These are phyloP conservation scores for Colletotrichum gigasporum DNA, from an alignment of 2,329 filamentous ascomycete species.

Conservation along the genomic window DNA sequence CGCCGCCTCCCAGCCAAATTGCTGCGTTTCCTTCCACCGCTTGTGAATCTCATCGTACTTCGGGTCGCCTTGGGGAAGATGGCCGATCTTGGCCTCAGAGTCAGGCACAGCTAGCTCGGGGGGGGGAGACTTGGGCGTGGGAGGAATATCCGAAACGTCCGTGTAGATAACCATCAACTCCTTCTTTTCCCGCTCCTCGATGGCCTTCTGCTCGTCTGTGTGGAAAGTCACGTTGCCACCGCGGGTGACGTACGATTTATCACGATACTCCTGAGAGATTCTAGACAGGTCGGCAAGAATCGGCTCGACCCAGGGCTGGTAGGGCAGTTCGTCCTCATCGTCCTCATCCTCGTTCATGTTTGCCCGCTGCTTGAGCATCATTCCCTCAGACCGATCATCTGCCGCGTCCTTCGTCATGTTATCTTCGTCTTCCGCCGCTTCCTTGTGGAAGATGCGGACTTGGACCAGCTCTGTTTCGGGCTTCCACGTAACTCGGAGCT, in stretches of 20 bases:
- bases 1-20: conserved; percentile 54
- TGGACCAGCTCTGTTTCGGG: conserved; percentile 73
- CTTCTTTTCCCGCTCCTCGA: conserved; percentile 64
- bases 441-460: conserved; percentile 76
- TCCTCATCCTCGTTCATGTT: conserved; percentile 63
- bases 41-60: conserved; percentile 59
- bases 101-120: conserved; percentile 41
- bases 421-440: conserved; percentile 74
- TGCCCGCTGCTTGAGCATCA: conserved; percentile 69
- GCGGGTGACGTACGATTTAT: conserved; percentile 62
- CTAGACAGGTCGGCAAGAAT: conserved; percentile 55
- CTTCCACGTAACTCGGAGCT: conserved; percentile 77
- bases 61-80: conserved; percentile 49
- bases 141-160: conserved; percentile 62
- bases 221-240: conserved; percentile 61
- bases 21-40: conserved; percentile 57
- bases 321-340: conserved; percentile 62
- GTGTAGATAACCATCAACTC: conserved; percentile 71
- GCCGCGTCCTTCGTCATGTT: conserved; percentile 77
- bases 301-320: conserved; percentile 63
- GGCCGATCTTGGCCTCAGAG: conserved; percentile 39
- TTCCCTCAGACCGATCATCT: conserved; percentile 78
- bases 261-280: conserved; percentile 55
- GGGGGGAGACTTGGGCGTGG: conserved; percentile 63
- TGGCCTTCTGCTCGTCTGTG: conserved; percentile 65